These are phyloP conservation scores for Colletotrichum lini DNA, from an alignment of 2,329 filamentous ascomycete genomes.

Conservation along the genomic window DNA sequence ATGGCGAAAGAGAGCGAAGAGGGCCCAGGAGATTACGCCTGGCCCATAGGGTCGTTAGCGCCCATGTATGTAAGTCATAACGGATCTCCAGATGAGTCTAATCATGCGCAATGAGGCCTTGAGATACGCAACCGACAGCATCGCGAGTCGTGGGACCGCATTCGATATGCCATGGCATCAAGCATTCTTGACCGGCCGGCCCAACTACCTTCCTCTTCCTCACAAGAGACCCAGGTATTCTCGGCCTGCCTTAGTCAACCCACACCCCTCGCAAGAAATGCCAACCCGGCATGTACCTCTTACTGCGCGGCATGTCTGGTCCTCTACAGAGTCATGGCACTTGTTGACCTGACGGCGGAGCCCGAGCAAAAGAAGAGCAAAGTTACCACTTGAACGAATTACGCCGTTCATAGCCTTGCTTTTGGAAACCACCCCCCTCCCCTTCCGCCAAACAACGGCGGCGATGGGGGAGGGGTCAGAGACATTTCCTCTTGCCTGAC, in stretches of 20 bases:
- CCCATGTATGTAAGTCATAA: slow-evolving; percentile 42
- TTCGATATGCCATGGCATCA: slow-evolving; percentile 22
- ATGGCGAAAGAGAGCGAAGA: slow-evolving; percentile 20
- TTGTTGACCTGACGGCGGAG: slow-evolving; percentile 28
- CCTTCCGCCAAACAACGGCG: slow-evolving; percentile 8
- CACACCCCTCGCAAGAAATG: slow-evolving; percentile 19
- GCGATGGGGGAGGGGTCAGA: slow-evolving; percentile 21
- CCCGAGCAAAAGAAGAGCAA: slow-evolving; percentile 26
- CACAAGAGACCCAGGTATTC: slow-evolving; percentile 4
- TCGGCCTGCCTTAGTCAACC: slow-evolving; percentile 4
- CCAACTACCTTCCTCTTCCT: slow-evolving; percentile 36
- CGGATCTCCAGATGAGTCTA: slow-evolving; percentile 40
- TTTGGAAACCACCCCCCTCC: slow-evolving; percentile 26
- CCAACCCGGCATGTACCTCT: slow-evolving; percentile 24
- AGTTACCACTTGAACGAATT: slow-evolving; percentile 28
- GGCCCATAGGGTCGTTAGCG: slow-evolving; percentile 38
- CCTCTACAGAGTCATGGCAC: slow-evolving; percentile 32
- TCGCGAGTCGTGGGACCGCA: slow-evolving; percentile 39
- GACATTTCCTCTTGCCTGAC: slow-evolving; percentile 33
- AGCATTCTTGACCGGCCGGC: slow-evolving; percentile 26
- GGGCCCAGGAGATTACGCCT: slow-evolving; percentile 37
- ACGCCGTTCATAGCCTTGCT: slow-evolving; percentile 34
- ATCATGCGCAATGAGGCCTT: slow-evolving; percentile 38
- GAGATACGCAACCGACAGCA: slow-evolving; percentile 35
- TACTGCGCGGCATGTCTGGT: slow-evolving; percentile 24